Percentiles rank a stretch among this genome's conserved stretches.
These are phyloP conservation scores for Cyclanthera cordifolia DNA, from an alignment of 306 rosid genomes.

Conservation along the genomic window DNA sequence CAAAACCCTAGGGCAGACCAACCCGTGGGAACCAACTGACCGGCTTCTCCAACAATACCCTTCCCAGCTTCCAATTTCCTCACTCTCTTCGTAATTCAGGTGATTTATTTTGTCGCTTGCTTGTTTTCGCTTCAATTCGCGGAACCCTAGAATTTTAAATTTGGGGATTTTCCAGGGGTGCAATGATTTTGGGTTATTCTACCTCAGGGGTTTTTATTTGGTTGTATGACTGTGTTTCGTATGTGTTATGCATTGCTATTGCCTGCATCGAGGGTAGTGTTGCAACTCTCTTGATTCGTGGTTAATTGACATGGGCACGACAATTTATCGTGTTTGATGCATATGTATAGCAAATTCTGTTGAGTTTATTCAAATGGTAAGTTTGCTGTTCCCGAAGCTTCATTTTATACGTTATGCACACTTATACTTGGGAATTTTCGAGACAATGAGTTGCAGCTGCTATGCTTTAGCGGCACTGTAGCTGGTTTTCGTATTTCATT, in stretches of 20 bases:
- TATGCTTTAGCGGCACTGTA: not conserved
- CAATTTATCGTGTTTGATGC: slow-evolving; percentile 18
- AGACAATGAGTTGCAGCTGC: not conserved
- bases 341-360: not conserved
- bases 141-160: slow-evolving; percentile 78
- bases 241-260: slow-evolving; percentile 50
- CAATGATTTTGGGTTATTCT: slow-evolving; percentile 38
- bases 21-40: slow-evolving; percentile 21
- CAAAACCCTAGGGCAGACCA: slow-evolving; percentile 87
- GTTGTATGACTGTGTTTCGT: slow-evolving; percentile 15
- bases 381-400: not conserved
- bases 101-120: slow-evolving; percentile 25
- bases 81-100: slow-evolving; percentile 38
- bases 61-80: slow-evolving; percentile 47
- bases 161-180: slow-evolving; percentile 26
- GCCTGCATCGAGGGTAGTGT: slow-evolving; percentile 24
- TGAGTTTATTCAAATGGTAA: not conserved
- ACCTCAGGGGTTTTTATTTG: slow-evolving; percentile 24
- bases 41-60: slow-evolving; percentile 10
- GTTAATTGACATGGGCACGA: slow-evolving; percentile 21
- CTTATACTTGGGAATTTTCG: not conserved
- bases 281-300: slow-evolving; percentile 19
- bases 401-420: slow-evolving; percentile 1
- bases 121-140: slow-evolving; percentile 24
- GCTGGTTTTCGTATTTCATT: not conserved